Base-by-base conservation (phyloP, 2,329 filamentous ascomycete species). In the Orbilia javanica region DNA sequence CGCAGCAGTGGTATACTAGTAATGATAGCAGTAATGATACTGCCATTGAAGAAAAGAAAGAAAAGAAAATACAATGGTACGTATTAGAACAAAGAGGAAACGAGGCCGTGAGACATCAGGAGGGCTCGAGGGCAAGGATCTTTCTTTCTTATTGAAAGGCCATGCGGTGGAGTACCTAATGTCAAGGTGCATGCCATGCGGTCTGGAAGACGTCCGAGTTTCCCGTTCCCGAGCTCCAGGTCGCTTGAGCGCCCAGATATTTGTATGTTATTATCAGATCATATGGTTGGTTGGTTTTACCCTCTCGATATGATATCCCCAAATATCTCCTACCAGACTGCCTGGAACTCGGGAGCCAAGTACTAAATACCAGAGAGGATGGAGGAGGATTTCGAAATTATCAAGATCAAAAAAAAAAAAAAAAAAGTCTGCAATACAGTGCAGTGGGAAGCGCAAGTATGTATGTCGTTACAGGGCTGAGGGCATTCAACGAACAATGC, bases 21-120 rank as follows among this genome's bases (percentile, higher is more conserved):
- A n/a, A n/a, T n/a, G n/a, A n/a, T n/a, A n/a, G n/a, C n/a, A 31
- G 29, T 31, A 31, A 31, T 31, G 7, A 31, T 31, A 31, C 7
- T 4, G 3, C 7, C 29, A 7, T 31, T 31, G 7, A 31, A 31
- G 29, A 31, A 31, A 31, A 4, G 7, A 3, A 31, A 31, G 5
- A 34, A n/a, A 31, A 53, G 10, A 31, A 53, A 7, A 29, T 25
- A 31, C 0, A 31, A 22, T 36, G 63, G 27, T n/a, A 2, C 36
- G 62, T 71, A 65, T 65, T 46, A 53, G 60, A 73, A 74, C 62
- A 74, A 67, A 74, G 62, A 66, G 52, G 62, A 31, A 44, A 31
- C 27, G 25, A 67, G 42, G 70, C 67, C 70, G 70, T 74, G 70
- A 74, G 62, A 74, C 70, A 74, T 74, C 63, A 74, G 62, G 62